Evolutionary conservation across 345 rosid species (phyloP).

Genomic region (Dipteronia sinensis): DNA sequence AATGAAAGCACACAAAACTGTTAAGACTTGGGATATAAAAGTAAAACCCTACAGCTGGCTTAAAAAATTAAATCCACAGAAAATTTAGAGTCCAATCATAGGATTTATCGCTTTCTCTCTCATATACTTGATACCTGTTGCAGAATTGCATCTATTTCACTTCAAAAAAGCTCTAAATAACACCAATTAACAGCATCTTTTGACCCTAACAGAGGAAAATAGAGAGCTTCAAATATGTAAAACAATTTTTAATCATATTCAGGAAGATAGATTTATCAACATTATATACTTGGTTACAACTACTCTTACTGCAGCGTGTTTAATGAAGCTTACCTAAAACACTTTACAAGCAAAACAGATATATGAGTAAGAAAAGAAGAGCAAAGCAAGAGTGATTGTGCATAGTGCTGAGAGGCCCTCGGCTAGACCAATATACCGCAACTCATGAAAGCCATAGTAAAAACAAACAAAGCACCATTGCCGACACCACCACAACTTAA

Average conservation of each 20-base stretch:
- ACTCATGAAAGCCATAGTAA: constrained; percentile 20
- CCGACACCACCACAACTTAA: constrained; percentile 5
- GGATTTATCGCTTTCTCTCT: too few species aligned
- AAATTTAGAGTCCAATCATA: too few species aligned
- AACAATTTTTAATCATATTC: neutral
- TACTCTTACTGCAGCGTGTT: neutral
- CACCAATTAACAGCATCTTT: neutral
- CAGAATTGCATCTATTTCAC: too few species aligned
- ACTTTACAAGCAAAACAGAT: constrained; percentile 5
- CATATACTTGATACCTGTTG: too few species aligned
- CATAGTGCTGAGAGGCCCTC: constrained; percentile 11
- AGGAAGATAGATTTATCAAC: neutral
- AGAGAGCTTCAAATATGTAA: neutral
- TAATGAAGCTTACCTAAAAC: neutral
- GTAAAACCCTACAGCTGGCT: too few species aligned
- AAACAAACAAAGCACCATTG: constrained; percentile 20
- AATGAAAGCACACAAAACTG: too few species aligned
- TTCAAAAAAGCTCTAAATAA: too few species aligned
- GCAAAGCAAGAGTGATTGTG: neutral
- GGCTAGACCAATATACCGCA: constrained; percentile 18
- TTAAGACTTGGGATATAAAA: too few species aligned
- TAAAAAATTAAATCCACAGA: too few species aligned
- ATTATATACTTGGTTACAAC: neutral
- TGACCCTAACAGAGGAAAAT: neutral
- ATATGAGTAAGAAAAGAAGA: neutral